phyloP scores from a whole-genome alignment of 805 yeast genomes.

The Candida hispaniensis region DNA sequence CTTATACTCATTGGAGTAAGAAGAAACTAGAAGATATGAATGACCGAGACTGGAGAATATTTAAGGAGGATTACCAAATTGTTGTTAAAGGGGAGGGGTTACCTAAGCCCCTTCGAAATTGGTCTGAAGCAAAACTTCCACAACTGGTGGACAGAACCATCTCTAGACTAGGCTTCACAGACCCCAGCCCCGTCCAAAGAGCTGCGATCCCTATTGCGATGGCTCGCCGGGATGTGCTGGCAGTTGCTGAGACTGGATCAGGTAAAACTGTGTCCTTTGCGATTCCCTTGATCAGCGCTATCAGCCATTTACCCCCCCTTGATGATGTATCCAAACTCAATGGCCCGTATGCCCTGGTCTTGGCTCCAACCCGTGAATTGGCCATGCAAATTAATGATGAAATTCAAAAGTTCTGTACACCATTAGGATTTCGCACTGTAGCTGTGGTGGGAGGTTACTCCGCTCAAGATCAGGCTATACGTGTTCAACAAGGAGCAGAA shows the following conservation, averaged over 20 bases:
- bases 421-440: slow-evolving; percentile 34
- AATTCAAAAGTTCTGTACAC: slow-evolving; percentile 40
- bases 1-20: slow-evolving; percentile 51
- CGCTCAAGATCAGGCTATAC: slow-evolving; percentile 56
- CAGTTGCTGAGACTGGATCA: slow-evolving; percentile 94
- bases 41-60: slow-evolving; percentile 78
- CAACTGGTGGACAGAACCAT: slow-evolving; percentile 29
- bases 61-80: slow-evolving; percentile 68
- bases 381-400: slow-evolving; percentile 77
- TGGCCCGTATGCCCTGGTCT: slow-evolving; percentile 63
- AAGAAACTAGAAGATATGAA: slow-evolving; percentile 59
- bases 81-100: slow-evolving; percentile 38
- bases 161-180: slow-evolving; percentile 35
- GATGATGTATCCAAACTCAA: slow-evolving; percentile 40
- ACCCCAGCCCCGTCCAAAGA: slow-evolving; percentile 87
- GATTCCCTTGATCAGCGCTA: slow-evolving; percentile 55
- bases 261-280: slow-evolving; percentile 85
- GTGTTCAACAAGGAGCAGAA: slow-evolving; percentile 55
- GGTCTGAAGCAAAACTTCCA: slow-evolving; percentile 57
- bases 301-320: slow-evolving; percentile 38
- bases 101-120: slow-evolving; percentile 54
- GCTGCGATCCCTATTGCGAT: slow-evolving; percentile 71
- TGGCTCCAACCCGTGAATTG: slow-evolving; percentile 91
- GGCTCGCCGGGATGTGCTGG: slow-evolving; percentile 55
- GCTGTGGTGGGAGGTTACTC: slow-evolving; percentile 87